Percentiles rank a stretch among this genome's conserved stretches.
Conservation (phyloP, 352 stramenopile genomes). For the Lagenidium sp. region DNA sequence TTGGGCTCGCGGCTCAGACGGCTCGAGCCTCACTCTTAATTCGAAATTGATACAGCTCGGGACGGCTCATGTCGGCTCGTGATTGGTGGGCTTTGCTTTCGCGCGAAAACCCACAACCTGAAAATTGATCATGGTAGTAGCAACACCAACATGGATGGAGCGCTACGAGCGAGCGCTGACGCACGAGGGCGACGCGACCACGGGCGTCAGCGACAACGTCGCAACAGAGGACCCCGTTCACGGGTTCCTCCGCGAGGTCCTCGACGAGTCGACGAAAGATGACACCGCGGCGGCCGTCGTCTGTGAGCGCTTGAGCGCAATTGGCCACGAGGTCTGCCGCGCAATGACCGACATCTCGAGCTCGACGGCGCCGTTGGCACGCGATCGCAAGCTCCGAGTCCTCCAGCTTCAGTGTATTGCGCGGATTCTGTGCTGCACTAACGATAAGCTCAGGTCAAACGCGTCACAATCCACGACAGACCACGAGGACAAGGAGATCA, state of each 20-base stretch:
- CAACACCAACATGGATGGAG: conserved; percentile 19
- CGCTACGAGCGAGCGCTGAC: conserved; percentile 7
- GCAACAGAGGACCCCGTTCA: too few species aligned
- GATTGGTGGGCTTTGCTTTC: conserved; percentile 3
- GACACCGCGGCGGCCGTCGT: neutral
- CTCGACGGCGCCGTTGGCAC: conserved; percentile 10
- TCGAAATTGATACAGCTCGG: conserved; percentile 2
- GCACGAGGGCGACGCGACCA: too few species aligned
- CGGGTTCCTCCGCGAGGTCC: too few species aligned
- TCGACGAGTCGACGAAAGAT: neutral
- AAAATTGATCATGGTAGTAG: too few species aligned
- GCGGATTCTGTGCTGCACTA: conserved; percentile 34
- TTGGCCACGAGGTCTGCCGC: conserved; percentile 5
- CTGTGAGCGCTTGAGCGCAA: conserved; percentile 8
- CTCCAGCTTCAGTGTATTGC: conserved; percentile 64
- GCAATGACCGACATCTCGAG: conserved; percentile 9
- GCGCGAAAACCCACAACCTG: conserved; percentile 1
- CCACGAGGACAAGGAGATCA: neutral
- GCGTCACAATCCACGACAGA: too few species aligned
- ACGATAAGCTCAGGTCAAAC: conserved; percentile 5
- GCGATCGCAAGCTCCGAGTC: conserved; percentile 29
- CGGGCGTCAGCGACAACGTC: too few species aligned
- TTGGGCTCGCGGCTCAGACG: neutral
- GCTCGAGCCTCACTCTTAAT: too few species aligned
- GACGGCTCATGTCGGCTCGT: neutral